Evolutionary conservation across 1,284 basidiomycete genomes (phyloP), one percentile per base, ranked within the genome.

Genomic region (Boletus mariae): DNA sequence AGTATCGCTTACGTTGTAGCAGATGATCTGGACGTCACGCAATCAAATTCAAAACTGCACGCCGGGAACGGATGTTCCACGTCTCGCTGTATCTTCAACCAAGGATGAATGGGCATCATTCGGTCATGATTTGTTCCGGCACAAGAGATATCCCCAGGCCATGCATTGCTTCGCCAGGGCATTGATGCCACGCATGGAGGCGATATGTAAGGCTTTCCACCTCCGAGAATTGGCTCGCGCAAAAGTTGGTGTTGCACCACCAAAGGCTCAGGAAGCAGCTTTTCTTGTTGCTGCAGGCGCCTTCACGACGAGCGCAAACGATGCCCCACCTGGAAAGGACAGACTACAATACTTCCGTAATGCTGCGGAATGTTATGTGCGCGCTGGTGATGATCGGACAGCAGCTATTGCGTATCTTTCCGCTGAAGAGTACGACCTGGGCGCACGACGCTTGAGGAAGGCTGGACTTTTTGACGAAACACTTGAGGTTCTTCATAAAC

Each of bases 131-230:
- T 65, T 87, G 5, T 88, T 89, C 62, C 65, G 75, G 5, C 74
- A 80, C 42, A 74, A 77, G 46, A 75, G 73, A n/a, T 90, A 81
- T 57, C 59, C 70, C 0, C 80, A 87, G 58, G 84, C 87, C 0
- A 80, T 76, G 66, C 75, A 82, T 49, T 84, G 82, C 54, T 90
- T 80, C 54, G 74, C 80, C 51, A 75, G 80, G 20, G 86, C 87
- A 3, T 65, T 56, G 1, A 62, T 73, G 32, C 65, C 58, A 0
- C 72, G 74, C 13, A 75, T 83, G 61, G 74, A 66, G 4, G 72
- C 68, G 1, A 74, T 86, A 5, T 72, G 78, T 0, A 49, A 73
- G 5, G 78, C 79, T 0, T 81, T 75, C 57, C 63, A 72, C 20
- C 68, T 76, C 8, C 72, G 80, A 38, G 71, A 79, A 53, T 52